Conservation (phyloP, 2,329 filamentous ascomycete species). For the Curvularia verruculosa region DNA sequence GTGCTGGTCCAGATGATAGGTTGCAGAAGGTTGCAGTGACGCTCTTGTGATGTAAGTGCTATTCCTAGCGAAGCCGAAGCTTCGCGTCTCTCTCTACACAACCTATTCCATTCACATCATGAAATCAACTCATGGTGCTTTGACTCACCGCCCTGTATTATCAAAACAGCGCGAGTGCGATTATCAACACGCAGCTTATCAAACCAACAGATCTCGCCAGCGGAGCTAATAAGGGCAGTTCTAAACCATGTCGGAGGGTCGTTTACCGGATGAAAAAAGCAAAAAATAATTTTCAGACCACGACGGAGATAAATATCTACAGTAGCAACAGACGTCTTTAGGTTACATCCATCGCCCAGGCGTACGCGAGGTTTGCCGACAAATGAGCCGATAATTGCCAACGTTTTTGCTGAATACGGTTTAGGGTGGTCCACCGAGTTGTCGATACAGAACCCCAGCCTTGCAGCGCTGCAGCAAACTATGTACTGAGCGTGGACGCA, state of each 20-base stretch:
- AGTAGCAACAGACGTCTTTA: neutral
- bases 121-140: neutral
- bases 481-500: neutral
- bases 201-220: neutral
- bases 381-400: neutral
- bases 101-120: neutral
- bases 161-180: neutral
- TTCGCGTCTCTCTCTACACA: neutral
- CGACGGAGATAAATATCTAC: neutral
- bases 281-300: neutral
- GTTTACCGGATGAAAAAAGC: neutral
- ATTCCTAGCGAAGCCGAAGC: neutral
- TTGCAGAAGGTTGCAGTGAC: neutral
- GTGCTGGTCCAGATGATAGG: neutral
- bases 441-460: neutral
- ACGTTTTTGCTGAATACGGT: neutral
- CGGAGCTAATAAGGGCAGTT: neutral
- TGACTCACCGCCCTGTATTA: neutral
- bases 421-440: neutral
- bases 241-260: neutral
- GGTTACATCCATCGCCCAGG: neutral
- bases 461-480: neutral
- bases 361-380: slow-evolving; percentile 2
- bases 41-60: neutral
- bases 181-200: neutral